Base-by-base conservation (phyloP, 176 grass and related monocot species). In the Zea mays region DNA sequence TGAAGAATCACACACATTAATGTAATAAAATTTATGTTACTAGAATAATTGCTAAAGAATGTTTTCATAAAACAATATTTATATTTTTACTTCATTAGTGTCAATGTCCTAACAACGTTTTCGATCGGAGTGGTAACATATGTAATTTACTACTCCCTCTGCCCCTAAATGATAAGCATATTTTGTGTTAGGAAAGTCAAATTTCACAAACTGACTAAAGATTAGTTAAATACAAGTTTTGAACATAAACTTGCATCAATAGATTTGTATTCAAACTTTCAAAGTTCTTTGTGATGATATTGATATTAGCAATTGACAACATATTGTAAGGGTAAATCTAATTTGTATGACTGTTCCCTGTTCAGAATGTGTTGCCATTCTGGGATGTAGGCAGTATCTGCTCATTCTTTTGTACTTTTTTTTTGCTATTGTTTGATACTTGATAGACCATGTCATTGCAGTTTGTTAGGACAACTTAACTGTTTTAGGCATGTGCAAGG, bases 371-470 rank as follows among this genome's bases (percentile, higher is more conserved):
- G 51, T 54, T 54, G n/a, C 7, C 16, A 55, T 55, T 55, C 17
- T 55, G 15, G 52, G 16, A 55, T 55, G 52, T 0, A 55, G 52
- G 52, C 1, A 58, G 8, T 76, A 3, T 47, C 81, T 36, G 37
- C 17, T 50, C 50, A 46, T 75, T 68, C 10, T 35, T 34, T 62
- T 11, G 5, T n/a, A n/a, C n/a, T 45, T 27, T 76, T 81, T 85
- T 8, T 9, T 61, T 33, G 57, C 52, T 8, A 34, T 79, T 43
- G 3, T n/a, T 70, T 81, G 27, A 17, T 27, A 41, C 1, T 54
- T 16, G 49, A 52, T 17, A 52, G 50, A 43, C 50, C 55, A 77
- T 84, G 17, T 46, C n/a, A n/a, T 74, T 75, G 36, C 34, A 42
- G 41, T 65, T 41, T 15, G 35, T 43, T 40, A 62, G 6, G 35